Conservation (phyloP, 306 rosid species). For the Castanea mollissima region DNA sequence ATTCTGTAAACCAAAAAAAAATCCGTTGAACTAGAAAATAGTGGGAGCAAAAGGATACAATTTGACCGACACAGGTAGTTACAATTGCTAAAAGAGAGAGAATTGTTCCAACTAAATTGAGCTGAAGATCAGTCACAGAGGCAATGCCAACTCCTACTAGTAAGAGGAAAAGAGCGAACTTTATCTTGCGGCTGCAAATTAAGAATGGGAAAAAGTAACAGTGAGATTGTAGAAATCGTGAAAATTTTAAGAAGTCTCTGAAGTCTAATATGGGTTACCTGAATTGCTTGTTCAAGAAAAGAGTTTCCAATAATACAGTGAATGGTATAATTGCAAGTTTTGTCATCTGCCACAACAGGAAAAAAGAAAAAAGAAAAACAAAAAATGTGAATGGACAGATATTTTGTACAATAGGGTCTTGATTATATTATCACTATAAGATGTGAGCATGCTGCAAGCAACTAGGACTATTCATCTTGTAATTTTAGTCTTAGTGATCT, state of each 20-base stretch:
- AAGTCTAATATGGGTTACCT: slow-evolving; percentile 46
- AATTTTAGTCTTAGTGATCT: neutral
- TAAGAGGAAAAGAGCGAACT: slow-evolving; percentile 68
- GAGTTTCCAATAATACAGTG: slow-evolving; percentile 81
- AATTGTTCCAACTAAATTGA: slow-evolving; percentile 73
- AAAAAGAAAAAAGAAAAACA: slow-evolving; percentile 1
- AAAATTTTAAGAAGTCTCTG: neutral
- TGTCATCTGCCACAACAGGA: slow-evolving; percentile 67
- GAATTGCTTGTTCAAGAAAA: slow-evolving; percentile 82
- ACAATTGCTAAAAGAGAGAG: slow-evolving; percentile 87
- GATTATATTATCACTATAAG: neutral
- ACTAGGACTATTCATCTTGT: neutral
- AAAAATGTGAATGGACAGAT: neutral
- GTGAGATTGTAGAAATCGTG: neutral
- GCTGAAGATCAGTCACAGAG: slow-evolving; percentile 96
- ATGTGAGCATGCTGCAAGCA: too few relatives aligned
- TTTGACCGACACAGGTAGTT: slow-evolving; percentile 94
- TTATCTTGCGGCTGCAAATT: slow-evolving; percentile 71
- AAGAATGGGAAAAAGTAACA: slow-evolving; percentile 2
- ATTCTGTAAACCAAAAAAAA: slow-evolving; percentile 1
- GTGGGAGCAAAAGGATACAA: slow-evolving; percentile 61
- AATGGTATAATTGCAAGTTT: slow-evolving; percentile 99
- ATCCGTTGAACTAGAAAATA: slow-evolving; percentile 7
- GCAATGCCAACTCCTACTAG: slow-evolving; percentile 96
- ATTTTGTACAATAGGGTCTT: neutral